Base-by-base conservation (phyloP, 768 basidiomycete species). In the Hysterangium stoloniferum region DNA sequence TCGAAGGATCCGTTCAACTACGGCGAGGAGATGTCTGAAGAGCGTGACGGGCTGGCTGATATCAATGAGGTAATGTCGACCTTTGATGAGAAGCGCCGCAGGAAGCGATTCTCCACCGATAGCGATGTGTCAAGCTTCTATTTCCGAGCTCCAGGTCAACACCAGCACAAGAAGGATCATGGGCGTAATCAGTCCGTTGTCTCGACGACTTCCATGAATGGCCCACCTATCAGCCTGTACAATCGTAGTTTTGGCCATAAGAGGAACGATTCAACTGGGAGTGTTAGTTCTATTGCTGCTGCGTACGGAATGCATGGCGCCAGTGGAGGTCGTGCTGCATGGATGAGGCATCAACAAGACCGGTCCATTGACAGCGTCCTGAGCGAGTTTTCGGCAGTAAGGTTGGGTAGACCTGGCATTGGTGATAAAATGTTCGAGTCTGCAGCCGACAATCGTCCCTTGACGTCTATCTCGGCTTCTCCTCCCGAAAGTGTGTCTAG, bases 361-460 rank as follows among this genome's bases (percentile, higher is more conserved):
- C 57, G 62, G 29, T 86, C 84, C 0, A 61, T 74, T 1, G 86
- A 89, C 54, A 89, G 86, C 0, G 62, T 78, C 28, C 64, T 73
- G 59, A 88, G 83, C 56, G 80, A 84, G 40, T 76, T 75, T 54
- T 80, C 84, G 8, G 71, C 65, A 3, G 64, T 70, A 56, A 68
- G 74, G n/a, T 63, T 84, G 0, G 79, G 74, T 1, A 75, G 87
- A 8, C 88, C 88, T 1, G 85, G 81, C 2, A 62, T 90, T 3
- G 87, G 88, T 1, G 88, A 91, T 64, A 91, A 89, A 74, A 91
- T 91, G 88, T 85, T 91, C 55, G 80, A 84, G 32, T 79, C 72
- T 28, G 55, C 50, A 17, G 62, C 57, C 6, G 78, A 77, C 31
- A 73, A 70, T 41, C 71, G 75, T 53, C 76, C 82, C 0, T 69